phyloP scores from a whole-genome alignment of 1,284 basidiomycete species.

The Singerocomus inundabilis region DNA sequence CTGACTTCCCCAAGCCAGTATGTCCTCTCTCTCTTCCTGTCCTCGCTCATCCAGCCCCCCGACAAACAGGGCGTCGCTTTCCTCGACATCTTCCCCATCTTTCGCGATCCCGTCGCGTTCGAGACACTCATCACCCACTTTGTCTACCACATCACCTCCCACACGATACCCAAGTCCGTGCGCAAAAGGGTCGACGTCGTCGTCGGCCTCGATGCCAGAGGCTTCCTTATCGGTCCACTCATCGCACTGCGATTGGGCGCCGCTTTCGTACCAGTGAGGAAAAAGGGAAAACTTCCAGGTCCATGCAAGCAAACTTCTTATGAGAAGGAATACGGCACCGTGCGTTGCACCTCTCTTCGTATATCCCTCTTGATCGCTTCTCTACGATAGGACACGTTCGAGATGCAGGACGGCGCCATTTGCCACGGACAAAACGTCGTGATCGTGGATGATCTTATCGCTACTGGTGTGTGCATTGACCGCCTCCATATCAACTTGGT shows the following conservation, averaged over 20 bases:
- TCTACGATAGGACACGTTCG: slow-evolving; percentile 74
- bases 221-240: slow-evolving; percentile 93
- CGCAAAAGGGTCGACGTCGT: slow-evolving; percentile 86
- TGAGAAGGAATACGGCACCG: slow-evolving; percentile 91
- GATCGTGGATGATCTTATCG: slow-evolving; percentile 95
- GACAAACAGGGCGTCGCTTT: slow-evolving; percentile 69
- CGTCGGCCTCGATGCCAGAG: slow-evolving; percentile 94
- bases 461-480: slow-evolving; percentile 68
- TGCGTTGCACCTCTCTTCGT: slow-evolving; percentile 38
- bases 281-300: slow-evolving; percentile 93
- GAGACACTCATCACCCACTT: slow-evolving; percentile 93
- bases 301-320: slow-evolving; percentile 76
- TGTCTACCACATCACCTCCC: slow-evolving; percentile 80
- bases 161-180: slow-evolving; percentile 61
- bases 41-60: background rate
- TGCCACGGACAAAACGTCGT: slow-evolving; percentile 82
- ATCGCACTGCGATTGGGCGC: slow-evolving; percentile 91
- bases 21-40: slow-evolving; percentile 10
- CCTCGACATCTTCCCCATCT: slow-evolving; percentile 89
- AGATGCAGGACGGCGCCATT: slow-evolving; percentile 92
- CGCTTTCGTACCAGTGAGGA: slow-evolving; percentile 95
- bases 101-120: slow-evolving; percentile 80
- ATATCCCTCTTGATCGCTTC: slow-evolving; percentile 5
- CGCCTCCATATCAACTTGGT: background rate
- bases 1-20: slow-evolving; percentile 89